Evolutionary conservation across 2,329 filamentous ascomycete species (phyloP), one percentile per base, ranked within the genome.

Genomic region (Pestalotiopsis sp.): DNA sequence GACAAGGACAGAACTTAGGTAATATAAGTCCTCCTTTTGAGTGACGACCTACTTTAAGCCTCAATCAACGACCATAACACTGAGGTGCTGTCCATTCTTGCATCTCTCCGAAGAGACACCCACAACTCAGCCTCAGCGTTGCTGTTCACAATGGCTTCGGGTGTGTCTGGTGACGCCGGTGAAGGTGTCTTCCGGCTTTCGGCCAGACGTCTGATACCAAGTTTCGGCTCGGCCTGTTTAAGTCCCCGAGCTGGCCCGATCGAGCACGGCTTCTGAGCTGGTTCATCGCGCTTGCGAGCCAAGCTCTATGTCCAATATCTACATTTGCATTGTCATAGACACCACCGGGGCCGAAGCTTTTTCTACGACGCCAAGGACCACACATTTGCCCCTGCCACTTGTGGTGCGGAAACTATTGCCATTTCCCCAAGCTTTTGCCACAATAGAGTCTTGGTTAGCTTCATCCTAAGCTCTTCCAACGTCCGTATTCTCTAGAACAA

Each of bases 151-250:
- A 3, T 20, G 45, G 20, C 45, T 52, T 52, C 2, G 1, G 20
- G 45, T 20, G 9, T 52, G 17, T 20, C 9, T 11, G 7, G 45
- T 52, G 20, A 52, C 6, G 45, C 45, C 45, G 45, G 17, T 20
- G 52, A 38, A 25, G 14, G 3, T 65, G 62, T 65, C 55, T 66
- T 36, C 39, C 45, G 52, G 31, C 20, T 39, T 45, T 20, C 63
- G 27, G 62, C 27, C 64, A 69, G 55, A 69, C 59, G 64, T 62
- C 27, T 25, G 64, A 65, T 25, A 65, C 41, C 57, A 67, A 67
- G 63, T 64, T 66, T 58, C 36, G 61, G 60, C 52, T 55, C 62
- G 65, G 66, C 66, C 68, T 64, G 67, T 66, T 67, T 66, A 62
- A 67, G 65, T 59, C 67, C 65, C 55, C 20, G 20, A 9, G 7